Conservation (phyloP, 2,329 filamentous ascomycete genomes). For the Alternaria postmessia region DNA sequence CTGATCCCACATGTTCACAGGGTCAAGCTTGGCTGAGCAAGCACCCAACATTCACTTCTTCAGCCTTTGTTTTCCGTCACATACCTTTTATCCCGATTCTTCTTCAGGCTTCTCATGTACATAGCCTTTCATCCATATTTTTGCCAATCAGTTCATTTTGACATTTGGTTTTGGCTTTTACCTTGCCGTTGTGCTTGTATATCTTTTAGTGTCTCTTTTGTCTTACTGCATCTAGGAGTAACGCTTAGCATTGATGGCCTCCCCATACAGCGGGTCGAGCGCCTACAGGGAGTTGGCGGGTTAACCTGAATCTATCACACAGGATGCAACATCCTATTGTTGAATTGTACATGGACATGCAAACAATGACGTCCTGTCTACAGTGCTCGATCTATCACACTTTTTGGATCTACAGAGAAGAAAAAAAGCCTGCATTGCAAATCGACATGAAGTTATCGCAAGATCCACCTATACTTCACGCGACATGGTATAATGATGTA, state of each 20-base stretch:
- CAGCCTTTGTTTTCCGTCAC: constrained; percentile 4
- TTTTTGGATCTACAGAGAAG: neutral
- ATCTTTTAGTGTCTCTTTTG: constrained; percentile 10
- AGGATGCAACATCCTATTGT: neutral
- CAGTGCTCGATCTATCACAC: neutral
- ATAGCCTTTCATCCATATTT: constrained; percentile 23
- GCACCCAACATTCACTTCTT: constrained; percentile 18
- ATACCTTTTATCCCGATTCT: constrained; percentile 16
- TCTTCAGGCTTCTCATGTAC: constrained; percentile 28
- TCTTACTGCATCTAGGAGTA: constrained; percentile 17
- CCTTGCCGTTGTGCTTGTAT: neutral
- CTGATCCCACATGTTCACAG: constrained; percentile 39
- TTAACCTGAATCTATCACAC: neutral
- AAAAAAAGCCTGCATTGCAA: neutral
- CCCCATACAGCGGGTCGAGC: constrained; percentile 20
- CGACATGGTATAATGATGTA: neutral
- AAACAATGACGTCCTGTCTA: neutral
- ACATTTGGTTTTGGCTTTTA: neutral
- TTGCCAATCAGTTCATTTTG: constrained; percentile 2
- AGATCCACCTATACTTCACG: neutral
- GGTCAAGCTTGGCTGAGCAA: constrained; percentile 15
- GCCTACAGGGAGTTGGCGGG: constrained; percentile 19
- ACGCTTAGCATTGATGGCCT: constrained; percentile 20
- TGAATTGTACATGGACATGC: neutral
- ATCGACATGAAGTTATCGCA: neutral